These are phyloP conservation scores for Colletotrichum musae DNA, from an alignment of 2,329 filamentous ascomycete genomes.

Conservation along the genomic window DNA sequence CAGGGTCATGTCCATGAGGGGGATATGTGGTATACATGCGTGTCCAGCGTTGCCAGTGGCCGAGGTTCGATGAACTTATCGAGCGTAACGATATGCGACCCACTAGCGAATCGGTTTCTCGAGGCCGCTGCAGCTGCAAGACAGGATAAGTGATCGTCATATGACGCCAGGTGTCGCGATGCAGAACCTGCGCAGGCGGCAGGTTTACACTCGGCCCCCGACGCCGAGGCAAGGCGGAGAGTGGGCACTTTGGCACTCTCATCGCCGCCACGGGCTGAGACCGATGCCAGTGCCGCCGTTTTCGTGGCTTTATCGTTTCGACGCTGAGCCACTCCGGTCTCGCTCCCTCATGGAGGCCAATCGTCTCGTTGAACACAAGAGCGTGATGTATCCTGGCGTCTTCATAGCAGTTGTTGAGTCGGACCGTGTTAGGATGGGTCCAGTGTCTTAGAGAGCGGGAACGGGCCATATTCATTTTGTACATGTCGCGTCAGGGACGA, in stretches of 20 bases:
- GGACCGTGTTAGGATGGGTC: constrained; percentile 28
- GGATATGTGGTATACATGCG: constrained; percentile 16
- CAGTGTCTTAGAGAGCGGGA: constrained; percentile 21
- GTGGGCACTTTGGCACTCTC: background rate
- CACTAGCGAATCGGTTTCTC: constrained; percentile 3
- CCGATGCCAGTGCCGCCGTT: constrained; percentile 26
- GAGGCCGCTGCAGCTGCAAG: constrained; percentile 27
- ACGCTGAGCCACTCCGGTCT: constrained; percentile 36
- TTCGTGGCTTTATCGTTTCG: constrained; percentile 32
- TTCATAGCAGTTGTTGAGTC: constrained; percentile 26
- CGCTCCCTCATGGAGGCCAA: constrained; percentile 20
- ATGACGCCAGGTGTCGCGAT: constrained; percentile 34
- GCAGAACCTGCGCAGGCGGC: constrained; percentile 26
- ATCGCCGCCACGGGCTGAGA: constrained; percentile 29
- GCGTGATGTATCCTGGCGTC: constrained; percentile 13
- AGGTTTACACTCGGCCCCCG: background rate
- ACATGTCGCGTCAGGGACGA: constrained; percentile 23
- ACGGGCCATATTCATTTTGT: constrained; percentile 35
- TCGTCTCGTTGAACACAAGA: background rate
- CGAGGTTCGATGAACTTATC: constrained; percentile 31
- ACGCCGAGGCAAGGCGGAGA: constrained; percentile 9
- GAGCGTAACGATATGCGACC: constrained; percentile 9
- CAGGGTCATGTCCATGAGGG: constrained; percentile 7
- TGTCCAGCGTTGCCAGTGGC: background rate
- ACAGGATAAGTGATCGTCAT: constrained; percentile 31